Evolutionary conservation across 1,284 basidiomycete genomes (phyloP), one percentile per base, ranked within the genome.

Genomic region (Hymenochaete sp.): DNA sequence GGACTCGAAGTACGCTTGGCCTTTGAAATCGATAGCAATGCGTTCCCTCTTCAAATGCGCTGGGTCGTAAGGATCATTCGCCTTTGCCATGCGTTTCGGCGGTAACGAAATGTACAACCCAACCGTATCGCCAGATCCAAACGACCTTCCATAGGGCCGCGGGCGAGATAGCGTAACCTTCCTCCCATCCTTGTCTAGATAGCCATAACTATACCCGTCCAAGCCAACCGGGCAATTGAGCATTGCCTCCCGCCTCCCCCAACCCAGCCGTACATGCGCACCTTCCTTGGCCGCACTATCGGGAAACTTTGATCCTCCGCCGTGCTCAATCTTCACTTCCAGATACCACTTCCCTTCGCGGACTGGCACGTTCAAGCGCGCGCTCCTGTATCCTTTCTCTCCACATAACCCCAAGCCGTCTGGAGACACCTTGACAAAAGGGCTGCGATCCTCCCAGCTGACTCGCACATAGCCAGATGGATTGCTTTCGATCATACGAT

Each of bases 1-100:
- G 52, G 82, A 83, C 64, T 99, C 96, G 61, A 97, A 98, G 61
- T 96, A 95, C 52, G 91, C 82, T 62, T 95, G 91, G n/a, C 88
- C 89, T 62, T 93, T 93, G 68, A 92, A 91, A 47, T 90, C 84
- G 59, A 99, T 95, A 2, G 93, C 79, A 45, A 93, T 85, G 42
- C 93, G 83, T 61, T 90, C 86, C 43, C 93, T 79, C 54, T 82
- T 78, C 50, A 93, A 66, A 54, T 80, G 79, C 1, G 82, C 83
- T 1, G 83, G 78, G 59, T 95, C 88, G 56, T 77, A 62, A 2
- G 72, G 70, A 55, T 84, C 79, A 36, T 74, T 68, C 37, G 64
- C 65, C 54, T 74, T 65, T 4, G 77, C 71, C 53, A 69, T 59
- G 27, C 74, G 71, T 31, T 74, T 72, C 0, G 76, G 69, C 1